These are phyloP conservation scores for Fragaria nilgerrensis DNA, from an alignment of 306 rosid genomes.

Conservation along the genomic window DNA sequence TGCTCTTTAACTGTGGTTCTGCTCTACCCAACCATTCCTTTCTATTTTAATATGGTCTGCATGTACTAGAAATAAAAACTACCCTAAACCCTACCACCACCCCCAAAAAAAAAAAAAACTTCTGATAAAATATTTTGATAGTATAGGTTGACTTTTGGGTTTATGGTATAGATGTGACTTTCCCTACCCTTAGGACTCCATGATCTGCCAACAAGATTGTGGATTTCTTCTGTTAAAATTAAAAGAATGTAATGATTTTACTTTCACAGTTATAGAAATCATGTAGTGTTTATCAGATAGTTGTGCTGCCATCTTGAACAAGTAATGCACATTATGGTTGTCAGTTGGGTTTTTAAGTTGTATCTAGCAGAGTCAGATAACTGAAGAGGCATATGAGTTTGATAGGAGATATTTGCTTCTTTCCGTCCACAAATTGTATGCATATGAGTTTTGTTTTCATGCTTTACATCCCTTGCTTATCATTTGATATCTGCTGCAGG, in stretches of 20 bases:
- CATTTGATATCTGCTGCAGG: conserved; percentile 51
- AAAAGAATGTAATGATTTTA: not conserved
- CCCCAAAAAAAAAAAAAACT: no score
- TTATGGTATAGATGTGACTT: not conserved
- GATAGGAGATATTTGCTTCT: not conserved
- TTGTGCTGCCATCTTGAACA: not conserved
- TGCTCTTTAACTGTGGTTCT: not conserved
- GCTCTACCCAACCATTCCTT: not conserved
- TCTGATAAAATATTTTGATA: not conserved
- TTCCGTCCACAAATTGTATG: not conserved
- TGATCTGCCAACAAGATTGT: not conserved
- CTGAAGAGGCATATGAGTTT: no score
- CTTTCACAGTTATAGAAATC: not conserved
- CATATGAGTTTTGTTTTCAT: not conserved
- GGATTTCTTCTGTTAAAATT: not conserved
- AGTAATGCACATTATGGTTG: not conserved
- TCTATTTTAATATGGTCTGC: not conserved
- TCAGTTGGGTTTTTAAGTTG: not conserved
- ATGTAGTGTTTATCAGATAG: not conserved
- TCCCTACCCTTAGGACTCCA: not conserved
- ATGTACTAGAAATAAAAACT: not conserved
- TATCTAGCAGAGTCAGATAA: no score
- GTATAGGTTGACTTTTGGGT: not conserved
- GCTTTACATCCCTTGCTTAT: conserved; percentile 6
- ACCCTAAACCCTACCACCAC: not conserved